Percentiles rank a stretch among this genome's conserved stretches.
These are phyloP conservation scores for Coemansia sp. DNA, from an alignment of 192 early-diverging fungal genomes.

Conservation along the genomic window DNA sequence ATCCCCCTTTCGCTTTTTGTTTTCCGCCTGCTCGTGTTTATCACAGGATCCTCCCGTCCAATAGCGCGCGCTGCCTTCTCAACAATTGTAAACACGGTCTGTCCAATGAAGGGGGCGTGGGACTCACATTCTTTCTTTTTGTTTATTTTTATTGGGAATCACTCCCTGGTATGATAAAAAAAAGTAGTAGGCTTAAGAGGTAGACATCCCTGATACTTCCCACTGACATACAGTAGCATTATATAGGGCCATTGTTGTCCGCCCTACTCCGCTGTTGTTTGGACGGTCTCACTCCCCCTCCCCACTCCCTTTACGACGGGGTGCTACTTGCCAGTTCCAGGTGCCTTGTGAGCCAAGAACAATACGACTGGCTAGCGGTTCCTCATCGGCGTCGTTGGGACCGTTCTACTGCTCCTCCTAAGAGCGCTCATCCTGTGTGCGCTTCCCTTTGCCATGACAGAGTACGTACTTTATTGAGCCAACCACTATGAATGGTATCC, in stretches of 20 bases:
- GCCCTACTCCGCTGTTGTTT: constrained; percentile 4
- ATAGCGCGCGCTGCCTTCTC: neutral
- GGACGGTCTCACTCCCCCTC: neutral
- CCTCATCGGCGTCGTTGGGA: neutral
- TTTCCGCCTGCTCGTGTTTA: neutral
- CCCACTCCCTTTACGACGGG: neutral
- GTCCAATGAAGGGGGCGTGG: neutral
- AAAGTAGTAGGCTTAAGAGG: neutral
- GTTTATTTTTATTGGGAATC: constrained; percentile 3
- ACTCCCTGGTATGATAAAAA: neutral
- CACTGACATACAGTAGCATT: neutral
- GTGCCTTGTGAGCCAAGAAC: neutral
- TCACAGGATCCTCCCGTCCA: neutral
- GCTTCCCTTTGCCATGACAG: too few relatives aligned
- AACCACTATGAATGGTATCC: neutral
- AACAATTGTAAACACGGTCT: neutral
- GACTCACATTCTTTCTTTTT: constrained; percentile 4
- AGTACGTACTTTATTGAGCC: neutral
- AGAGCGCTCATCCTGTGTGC: neutral
- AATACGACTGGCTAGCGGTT: neutral
- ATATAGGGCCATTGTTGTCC: neutral
- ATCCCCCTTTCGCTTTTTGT: neutral
- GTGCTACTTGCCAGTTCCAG: neutral
- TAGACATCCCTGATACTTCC: neutral
- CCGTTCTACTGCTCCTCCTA: constrained; percentile 4